Evolutionary conservation across 768 basidiomycete genomes (phyloP).

Genomic region (Boletus tomentosulus): DNA sequence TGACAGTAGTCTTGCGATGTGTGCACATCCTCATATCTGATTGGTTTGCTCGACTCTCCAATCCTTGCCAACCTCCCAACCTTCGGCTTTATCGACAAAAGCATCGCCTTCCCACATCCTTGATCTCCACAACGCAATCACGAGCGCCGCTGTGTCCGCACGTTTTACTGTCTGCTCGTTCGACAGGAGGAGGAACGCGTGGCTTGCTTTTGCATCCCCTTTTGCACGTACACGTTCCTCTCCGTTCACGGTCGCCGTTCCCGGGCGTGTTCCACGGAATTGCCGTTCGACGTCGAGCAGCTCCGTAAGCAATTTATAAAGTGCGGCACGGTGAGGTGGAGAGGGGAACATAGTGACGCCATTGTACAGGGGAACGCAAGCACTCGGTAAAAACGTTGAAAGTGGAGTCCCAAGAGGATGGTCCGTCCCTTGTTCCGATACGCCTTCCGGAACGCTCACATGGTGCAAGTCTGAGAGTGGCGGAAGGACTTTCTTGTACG

Average conservation of each 20-base stretch:
- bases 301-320: constrained; percentile 46
- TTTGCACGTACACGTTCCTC: constrained; percentile 1
- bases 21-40: constrained; percentile 1
- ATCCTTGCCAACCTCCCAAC: constrained; percentile 38
- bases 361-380: constrained; percentile 63
- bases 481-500: constrained; percentile 20
- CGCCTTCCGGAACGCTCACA: neutral
- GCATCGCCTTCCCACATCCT: constrained; percentile 66
- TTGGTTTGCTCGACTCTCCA: constrained; percentile 20
- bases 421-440: neutral
- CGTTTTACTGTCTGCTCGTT: constrained; percentile 44
- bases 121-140: constrained; percentile 74
- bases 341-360: constrained; percentile 61
- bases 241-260: neutral
- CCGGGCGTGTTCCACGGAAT: constrained; percentile 10
- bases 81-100: constrained; percentile 7
- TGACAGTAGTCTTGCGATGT: neutral
- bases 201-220: constrained; percentile 49
- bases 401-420: constrained; percentile 5
- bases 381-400: constrained; percentile 28
- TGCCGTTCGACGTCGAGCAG: constrained; percentile 47
- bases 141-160: constrained; percentile 60
- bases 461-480: constrained; percentile 25
- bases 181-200: constrained; percentile 65
- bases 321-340: constrained; percentile 53